Evolutionary conservation across 805 yeast species (phyloP), one percentile per base, ranked within the genome.

Genomic region (Candida parachauliodes): DNA sequence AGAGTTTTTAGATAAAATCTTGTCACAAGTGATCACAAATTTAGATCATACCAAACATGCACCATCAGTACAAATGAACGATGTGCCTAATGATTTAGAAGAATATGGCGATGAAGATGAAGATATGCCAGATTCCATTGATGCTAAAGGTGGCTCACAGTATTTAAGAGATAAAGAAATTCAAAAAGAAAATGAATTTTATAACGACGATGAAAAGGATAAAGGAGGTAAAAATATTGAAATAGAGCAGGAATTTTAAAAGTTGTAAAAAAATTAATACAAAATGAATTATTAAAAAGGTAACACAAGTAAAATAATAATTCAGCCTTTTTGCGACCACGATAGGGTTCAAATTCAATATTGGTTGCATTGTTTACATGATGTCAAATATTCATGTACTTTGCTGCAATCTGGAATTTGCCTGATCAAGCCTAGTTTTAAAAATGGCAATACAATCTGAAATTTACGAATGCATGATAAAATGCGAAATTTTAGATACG

Each of bases 21-120:
- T 88, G 52, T 74, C 85, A 8, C 85, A 83, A 51, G 84, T 91
- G 37, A 72, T 83, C 37, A 67, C 77, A 40, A 88, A 86, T 63
- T 68, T 91, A 52, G 94, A 88, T 51, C 78, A 85, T 51, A 88
- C 97, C 11, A 82, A 85, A 60, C 88, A 83, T 61, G 95, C 97
- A 0, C 98, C 98, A n/a, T 84, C 95, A 37, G 96, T 91, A 27
- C 98, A 91, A 62, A 77, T 88, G 79, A 81, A 86, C 48, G 76
- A 84, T 34, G 93, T 87, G 20, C 98, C 98, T 6, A 72, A 78
- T 28, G 97, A 89, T 60, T 70, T 77, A 12, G 95, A 85, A 49
- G 95, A 88, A 48, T 68, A 73, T 40, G 94, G 87, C 15, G 48
- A 85, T 51, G 93, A 77, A 40, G 89, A 84, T 20, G 96, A 88